These are phyloP conservation scores for Daldinia bambusicola DNA, from an alignment of 495 filamentous ascomycete genomes.

Conservation along the genomic window DNA sequence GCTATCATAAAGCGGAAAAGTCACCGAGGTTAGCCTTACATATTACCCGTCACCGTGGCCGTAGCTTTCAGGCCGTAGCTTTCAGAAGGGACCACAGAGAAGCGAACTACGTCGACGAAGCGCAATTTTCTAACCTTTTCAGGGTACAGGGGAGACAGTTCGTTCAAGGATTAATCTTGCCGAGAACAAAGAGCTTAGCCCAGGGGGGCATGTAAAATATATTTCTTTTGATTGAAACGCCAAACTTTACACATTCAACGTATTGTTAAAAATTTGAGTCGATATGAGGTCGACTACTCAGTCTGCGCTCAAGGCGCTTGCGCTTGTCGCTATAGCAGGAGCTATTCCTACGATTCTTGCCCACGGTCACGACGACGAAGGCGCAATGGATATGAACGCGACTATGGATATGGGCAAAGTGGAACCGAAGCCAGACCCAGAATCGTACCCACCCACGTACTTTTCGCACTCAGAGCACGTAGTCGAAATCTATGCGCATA, in stretches of 20 bases:
- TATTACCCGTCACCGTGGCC: background rate
- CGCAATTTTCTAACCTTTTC: conserved; percentile 9
- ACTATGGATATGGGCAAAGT: conserved; percentile 57
- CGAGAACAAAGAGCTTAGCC: conserved; percentile 3
- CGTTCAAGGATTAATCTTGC: conserved; percentile 5
- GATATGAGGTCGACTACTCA: conserved; percentile 42
- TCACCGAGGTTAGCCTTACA: conserved; percentile 18
- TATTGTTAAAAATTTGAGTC: conserved; percentile 11
- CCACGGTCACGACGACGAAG: conserved; percentile 54
- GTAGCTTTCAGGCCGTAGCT: too few relatives aligned
- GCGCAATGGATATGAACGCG: conserved; percentile 58
- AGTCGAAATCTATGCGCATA: conserved; percentile 78
- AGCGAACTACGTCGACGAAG: conserved; percentile 12
- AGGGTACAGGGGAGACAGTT: conserved; percentile 8
- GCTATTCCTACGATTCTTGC: conserved; percentile 54
- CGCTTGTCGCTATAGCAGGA: conserved; percentile 42
- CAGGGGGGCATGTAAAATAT: conserved; percentile 27
- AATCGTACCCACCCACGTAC: conserved; percentile 70
- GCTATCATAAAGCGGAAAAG: conserved; percentile 16
- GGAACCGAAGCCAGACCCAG: conserved; percentile 53
- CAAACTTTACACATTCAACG: conserved; percentile 9
- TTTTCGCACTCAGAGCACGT: conserved; percentile 75
- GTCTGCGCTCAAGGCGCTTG: conserved; percentile 40
- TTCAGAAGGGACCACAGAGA: conserved; percentile 12
- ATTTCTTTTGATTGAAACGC: conserved; percentile 5